Evolutionary conservation across 768 basidiomycete species (phyloP), one percentile per base, ranked within the genome.

Genomic region (Boletus pseudo-olivaceus): DNA sequence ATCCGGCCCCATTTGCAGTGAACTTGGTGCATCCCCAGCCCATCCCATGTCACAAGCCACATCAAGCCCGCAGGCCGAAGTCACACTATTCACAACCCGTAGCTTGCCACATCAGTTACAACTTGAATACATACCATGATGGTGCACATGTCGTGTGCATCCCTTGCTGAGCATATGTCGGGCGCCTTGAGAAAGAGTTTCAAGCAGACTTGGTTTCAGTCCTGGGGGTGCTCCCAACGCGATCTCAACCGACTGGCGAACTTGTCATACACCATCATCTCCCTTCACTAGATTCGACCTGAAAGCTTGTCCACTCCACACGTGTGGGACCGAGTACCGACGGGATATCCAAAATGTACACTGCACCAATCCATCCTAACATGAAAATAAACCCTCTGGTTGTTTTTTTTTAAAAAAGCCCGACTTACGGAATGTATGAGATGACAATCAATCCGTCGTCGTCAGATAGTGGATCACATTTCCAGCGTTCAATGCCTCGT

Each of bases 201-300:
- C 57, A 42, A 53, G 46, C 10, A 45, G 53, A 47, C 27, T 61
- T 45, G 50, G 58, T 56, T 43, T 64, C 35, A 34, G 49, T 35
- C 17, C 55, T 55, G 45, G 57, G 57, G 49, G 60, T 33, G 56
- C 58, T 5, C 64, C 64, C 27, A 65, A 55, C 4, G 64, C 62
- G 9, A 62, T 27, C 1, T 62, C 61, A 7, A 62, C 15, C 10
- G 54, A 56, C 20, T 47, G 51, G 23, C 49, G 49, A 27, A 54
- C 7, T 19, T 26, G 38, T 53, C 55, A 57, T 41, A 27, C 42
- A 20, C 54, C 56, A 19, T 63, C 57, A 1, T 53, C 50, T 8
- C 59, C 54, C 23, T 58, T 59, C 14, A 35, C 33, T 5, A 63
- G 58, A 30, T 66, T 66, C 11, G 62, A 56, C 34, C 47, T 47